phyloP scores from a whole-genome alignment of 140 eudicot species.

The Oenanthe javanica region DNA sequence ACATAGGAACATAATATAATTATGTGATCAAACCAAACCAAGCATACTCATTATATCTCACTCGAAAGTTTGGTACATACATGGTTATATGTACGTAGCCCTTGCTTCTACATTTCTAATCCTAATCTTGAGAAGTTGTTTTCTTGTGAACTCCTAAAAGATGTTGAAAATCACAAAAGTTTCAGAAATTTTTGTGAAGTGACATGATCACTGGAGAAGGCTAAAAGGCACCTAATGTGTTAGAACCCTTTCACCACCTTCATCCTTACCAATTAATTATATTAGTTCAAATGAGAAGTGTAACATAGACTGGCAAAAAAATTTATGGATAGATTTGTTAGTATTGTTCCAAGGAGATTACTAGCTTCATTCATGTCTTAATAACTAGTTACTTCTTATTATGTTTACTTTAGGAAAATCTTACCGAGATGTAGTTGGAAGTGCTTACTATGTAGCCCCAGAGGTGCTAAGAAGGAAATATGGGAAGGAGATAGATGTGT shows the following conservation, averaged over 20 bases:
- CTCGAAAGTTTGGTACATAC: neutral
- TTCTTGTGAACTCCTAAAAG: neutral
- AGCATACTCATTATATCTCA: neutral
- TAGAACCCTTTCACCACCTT: neutral
- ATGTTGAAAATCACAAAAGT: neutral
- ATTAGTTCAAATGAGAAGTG: neutral
- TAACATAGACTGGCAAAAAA: neutral
- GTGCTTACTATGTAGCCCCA: conserved; percentile 80
- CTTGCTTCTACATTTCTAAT: neutral
- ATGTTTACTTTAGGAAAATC: conserved; percentile 35
- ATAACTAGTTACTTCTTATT: neutral
- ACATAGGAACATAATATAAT: neutral
- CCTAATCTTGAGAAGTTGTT: neutral
- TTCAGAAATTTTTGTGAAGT: neutral
- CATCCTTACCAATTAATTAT: neutral
- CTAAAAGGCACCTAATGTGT: neutral
- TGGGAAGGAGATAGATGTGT: conserved; percentile 72
- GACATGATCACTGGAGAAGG: neutral
- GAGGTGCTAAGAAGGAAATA: conserved; percentile 60
- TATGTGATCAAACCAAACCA: neutral
- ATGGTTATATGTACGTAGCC: neutral
- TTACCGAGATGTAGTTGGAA: conserved; percentile 60
- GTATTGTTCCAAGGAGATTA: neutral
- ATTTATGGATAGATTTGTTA: neutral
- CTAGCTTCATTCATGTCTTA: neutral